Evolutionary conservation across 169 alveolate species (phyloP).

Genomic region (Miamiensis avidus): DNA sequence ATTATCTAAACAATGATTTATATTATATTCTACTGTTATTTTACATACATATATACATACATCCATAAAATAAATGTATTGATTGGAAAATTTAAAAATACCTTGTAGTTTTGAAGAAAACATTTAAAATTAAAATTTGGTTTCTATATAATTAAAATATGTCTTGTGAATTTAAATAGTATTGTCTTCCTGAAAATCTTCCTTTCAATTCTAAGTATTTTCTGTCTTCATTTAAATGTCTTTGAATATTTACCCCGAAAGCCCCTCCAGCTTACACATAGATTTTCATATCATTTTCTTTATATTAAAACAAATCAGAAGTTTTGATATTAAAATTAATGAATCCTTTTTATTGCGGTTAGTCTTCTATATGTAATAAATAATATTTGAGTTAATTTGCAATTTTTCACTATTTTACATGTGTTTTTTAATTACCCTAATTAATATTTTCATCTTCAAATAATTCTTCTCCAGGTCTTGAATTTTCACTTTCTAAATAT

Average conservation of each 20-base stretch:
- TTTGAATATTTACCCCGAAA: conserved; percentile 16
- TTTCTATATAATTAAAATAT: not conserved
- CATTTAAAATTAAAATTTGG: conserved; percentile 14
- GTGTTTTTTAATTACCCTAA: not conserved
- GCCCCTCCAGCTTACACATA: conserved; percentile 3
- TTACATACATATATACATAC: too few relatives aligned
- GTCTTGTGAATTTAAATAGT: conserved; percentile 3
- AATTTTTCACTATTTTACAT: not conserved
- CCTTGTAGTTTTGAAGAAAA: conserved; percentile 10
- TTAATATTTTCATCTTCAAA: conserved; percentile 2
- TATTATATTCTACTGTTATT: too few relatives aligned
- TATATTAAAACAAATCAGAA: not conserved
- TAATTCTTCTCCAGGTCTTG: not conserved
- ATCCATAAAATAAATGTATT: too few relatives aligned
- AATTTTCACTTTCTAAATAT: not conserved
- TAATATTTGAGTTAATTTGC: too few relatives aligned
- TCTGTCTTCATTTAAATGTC: conserved; percentile 12
- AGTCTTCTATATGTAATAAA: too few relatives aligned
- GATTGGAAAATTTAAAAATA: too few relatives aligned
- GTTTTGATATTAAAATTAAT: too few relatives aligned
- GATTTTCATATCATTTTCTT: conserved; percentile 29
- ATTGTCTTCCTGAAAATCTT: not conserved
- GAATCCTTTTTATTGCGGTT: too few relatives aligned
- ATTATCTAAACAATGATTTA: conserved; percentile 1
- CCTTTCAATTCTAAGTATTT: not conserved